These are phyloP conservation scores for Talaromyces marneffei DNA, from an alignment of 2,329 filamentous ascomycete genomes.

Conservation along the genomic window DNA sequence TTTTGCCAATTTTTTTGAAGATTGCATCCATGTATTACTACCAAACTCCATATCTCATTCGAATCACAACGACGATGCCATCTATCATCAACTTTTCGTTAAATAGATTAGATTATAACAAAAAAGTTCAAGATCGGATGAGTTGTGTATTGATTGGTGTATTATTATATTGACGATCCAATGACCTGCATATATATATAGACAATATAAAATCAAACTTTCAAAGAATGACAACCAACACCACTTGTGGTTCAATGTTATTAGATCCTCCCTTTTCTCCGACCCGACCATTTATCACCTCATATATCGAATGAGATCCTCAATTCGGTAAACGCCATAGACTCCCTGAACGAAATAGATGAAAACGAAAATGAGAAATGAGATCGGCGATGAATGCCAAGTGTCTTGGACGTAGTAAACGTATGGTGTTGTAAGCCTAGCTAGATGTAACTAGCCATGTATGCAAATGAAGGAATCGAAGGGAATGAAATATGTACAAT, in stretches of 20 bases:
- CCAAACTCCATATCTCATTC: background rate
- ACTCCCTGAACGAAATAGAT: background rate
- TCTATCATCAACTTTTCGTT: background rate
- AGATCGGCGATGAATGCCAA: background rate
- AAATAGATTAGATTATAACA: background rate
- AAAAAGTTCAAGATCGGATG: no score
- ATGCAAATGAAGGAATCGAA: background rate
- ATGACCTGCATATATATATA: background rate
- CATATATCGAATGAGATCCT: background rate
- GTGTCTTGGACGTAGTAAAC: background rate
- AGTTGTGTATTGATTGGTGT: background rate
- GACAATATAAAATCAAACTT: background rate
- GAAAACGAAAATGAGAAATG: background rate
- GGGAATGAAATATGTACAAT: background rate
- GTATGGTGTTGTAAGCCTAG: background rate
- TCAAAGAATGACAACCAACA: background rate
- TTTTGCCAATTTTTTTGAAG: background rate
- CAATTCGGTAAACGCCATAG: background rate
- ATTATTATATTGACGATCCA: background rate
- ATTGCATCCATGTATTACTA: slow-evolving; percentile 1
- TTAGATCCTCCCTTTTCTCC: background rate
- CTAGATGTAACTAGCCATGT: background rate
- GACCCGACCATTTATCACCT: background rate
- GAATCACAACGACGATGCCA: background rate
- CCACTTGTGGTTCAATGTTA: no score